Evolutionary conservation across 495 filamentous ascomycete species (phyloP), one percentile per base, ranked within the genome.

Genomic region (Staphylotrichum longicolle): DNA sequence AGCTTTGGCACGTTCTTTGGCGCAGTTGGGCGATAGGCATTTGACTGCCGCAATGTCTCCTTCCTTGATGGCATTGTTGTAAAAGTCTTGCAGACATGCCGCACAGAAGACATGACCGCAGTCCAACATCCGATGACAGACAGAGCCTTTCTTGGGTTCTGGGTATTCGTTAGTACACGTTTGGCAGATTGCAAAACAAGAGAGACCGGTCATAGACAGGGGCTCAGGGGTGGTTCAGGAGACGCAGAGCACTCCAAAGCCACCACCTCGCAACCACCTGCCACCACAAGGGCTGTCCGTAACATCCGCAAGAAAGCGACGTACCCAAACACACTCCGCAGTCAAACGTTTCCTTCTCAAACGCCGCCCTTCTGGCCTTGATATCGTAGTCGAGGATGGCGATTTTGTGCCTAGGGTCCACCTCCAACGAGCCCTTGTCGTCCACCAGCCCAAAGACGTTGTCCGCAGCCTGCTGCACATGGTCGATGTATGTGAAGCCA

Each of bases 91-190:
- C 20, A 98, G 75, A 66, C 94, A 98, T 4, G 80, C 63, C 41
- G 88, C 75, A 70, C 94, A 98, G 67, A 98, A 98, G 35, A 98
- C 91, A 68, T 98, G 94, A 0, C 83, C 85, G 71, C 94, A 98
- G 39, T 84, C 83, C 20, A 86, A 70, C 70, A 97, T 80, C 5
- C 82, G 82, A 74, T 97, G 88, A 72, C 94, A 98, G 32, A 78
- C 83, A 0, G 76, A 65, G 4, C 94, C 94, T 72, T 96, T 97
- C 71, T 97, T 97, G 0, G 92, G 91, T 70, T 97, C 92, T 75
- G 72, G 20, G n/a, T 7, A 7, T 39, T 5, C 7, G 57, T 78
- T 66, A 79, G 72, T 35, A 20, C 4, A 32, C 34, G 35, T 40
- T 10, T 2, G 11, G 7, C 7, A 14, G 20, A 30, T 44, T 5